phyloP scores from a whole-genome alignment of 2,329 filamentous ascomycete genomes.

The Periconia sp. region DNA sequence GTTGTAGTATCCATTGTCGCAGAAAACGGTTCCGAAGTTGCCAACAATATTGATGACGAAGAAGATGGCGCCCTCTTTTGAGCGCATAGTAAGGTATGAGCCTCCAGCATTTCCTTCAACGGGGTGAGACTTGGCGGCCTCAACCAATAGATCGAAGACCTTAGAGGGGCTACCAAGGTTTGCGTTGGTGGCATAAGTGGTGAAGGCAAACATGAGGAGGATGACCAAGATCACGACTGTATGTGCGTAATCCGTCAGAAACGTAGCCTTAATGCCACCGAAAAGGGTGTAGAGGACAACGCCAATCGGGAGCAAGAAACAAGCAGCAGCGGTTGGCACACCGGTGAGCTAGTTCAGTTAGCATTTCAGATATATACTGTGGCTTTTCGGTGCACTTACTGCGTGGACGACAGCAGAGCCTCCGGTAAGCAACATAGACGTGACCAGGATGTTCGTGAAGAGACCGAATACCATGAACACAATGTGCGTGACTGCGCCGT shows the following conservation, averaged over 20 bases:
- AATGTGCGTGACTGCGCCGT: constrained; percentile 73
- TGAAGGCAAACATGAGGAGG: constrained; percentile 84
- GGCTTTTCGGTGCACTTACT: constrained; percentile 13
- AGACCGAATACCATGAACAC: constrained; percentile 84
- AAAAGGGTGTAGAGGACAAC: constrained; percentile 80
- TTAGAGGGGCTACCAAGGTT: constrained; percentile 75
- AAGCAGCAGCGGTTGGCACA: constrained; percentile 79
- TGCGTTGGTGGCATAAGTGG: constrained; percentile 76
- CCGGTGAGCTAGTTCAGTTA: constrained; percentile 67
- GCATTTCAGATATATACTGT: constrained; percentile 43
- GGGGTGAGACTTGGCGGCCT: constrained; percentile 72
- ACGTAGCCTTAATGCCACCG: constrained; percentile 71
- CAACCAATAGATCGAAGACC: constrained; percentile 78
- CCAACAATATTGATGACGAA: constrained; percentile 90
- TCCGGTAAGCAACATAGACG: constrained; percentile 86
- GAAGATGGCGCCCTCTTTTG: constrained; percentile 81
- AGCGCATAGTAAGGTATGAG: constrained; percentile 86
- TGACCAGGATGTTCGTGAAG: constrained; percentile 83
- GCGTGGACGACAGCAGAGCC: constrained; percentile 70
- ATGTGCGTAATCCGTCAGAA: constrained; percentile 85
- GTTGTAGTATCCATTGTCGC: constrained; percentile 89
- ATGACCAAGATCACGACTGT: constrained; percentile 85
- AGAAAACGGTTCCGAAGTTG: constrained; percentile 83
- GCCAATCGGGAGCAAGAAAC: constrained; percentile 80
- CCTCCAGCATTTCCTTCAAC: constrained; percentile 80